phyloP scores from a whole-genome alignment of 116 monocot genomes.

The Zostera marina region DNA sequence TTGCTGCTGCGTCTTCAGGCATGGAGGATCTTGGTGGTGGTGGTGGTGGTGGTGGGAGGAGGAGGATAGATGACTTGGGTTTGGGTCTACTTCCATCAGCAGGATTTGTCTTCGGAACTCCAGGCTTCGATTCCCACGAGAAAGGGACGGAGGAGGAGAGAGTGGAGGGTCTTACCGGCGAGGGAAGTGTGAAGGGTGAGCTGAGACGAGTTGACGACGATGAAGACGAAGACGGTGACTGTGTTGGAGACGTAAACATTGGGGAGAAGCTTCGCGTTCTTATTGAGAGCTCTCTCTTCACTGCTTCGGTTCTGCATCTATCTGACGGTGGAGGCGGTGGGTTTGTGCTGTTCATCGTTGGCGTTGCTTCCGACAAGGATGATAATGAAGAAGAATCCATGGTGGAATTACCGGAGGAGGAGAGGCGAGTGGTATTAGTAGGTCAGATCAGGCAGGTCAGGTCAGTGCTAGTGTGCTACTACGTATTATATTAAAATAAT shows the following conservation, averaged over 20 bases:
- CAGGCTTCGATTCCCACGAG: slow-evolving; percentile 15
- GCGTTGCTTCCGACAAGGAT: not conserved
- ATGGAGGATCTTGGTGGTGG: slow-evolving; percentile 4
- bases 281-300: not conserved
- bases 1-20: not conserved
- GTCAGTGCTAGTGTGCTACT: too few relatives aligned
- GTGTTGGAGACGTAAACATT: not conserved
- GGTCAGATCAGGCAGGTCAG: too few relatives aligned
- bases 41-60: slow-evolving; percentile 10
- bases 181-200: not conserved
- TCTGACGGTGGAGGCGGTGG: not conserved
- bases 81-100: too few relatives aligned
- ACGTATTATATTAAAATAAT: too few relatives aligned
- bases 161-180: not conserved
- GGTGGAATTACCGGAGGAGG: too few relatives aligned
- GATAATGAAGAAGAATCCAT: not conserved
- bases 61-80: not conserved
- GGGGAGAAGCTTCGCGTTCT: not conserved
- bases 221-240: not conserved
- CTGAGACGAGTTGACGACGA: not conserved
- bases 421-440: too few relatives aligned
- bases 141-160: slow-evolving; percentile 9
- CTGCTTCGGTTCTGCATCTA: not conserved
- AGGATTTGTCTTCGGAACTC: slow-evolving; percentile 8
- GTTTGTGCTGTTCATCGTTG: not conserved